phyloP scores from a whole-genome alignment of 495 filamentous ascomycete genomes.

The Annulohypoxylon bovei region DNA sequence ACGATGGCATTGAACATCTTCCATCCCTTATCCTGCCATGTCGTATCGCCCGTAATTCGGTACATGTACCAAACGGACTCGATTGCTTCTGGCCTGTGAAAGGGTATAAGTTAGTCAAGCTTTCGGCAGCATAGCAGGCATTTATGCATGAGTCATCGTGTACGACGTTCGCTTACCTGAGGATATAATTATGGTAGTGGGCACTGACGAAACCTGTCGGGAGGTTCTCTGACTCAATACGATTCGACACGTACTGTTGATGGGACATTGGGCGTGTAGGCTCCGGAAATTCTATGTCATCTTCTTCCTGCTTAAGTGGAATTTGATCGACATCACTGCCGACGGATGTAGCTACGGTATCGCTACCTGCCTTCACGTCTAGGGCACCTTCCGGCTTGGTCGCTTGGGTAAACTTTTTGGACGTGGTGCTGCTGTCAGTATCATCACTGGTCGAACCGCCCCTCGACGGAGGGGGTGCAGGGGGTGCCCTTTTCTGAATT shows the following conservation, averaged over 20 bases:
- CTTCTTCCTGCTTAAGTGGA: constrained; percentile 38
- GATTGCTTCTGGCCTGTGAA: constrained; percentile 83
- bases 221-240: constrained; percentile 69
- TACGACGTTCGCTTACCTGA: constrained; percentile 63
- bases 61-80: constrained; percentile 97
- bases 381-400: constrained; percentile 13
- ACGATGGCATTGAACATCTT: constrained; percentile 84
- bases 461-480: neutral
- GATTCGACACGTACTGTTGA: constrained; percentile 68
- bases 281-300: constrained; percentile 38
- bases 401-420: neutral
- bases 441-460: neutral
- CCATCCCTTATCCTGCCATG: constrained; percentile 90
- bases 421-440: neutral
- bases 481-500: constrained; percentile 28
- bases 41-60: constrained; percentile 82
- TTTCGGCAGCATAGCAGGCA: neutral
- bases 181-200: constrained; percentile 71
- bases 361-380: constrained; percentile 36
- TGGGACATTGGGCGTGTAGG: constrained; percentile 62
- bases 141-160: neutral
- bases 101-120: constrained; percentile 24
- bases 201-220: constrained; percentile 74
- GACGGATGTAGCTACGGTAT: constrained; percentile 5
- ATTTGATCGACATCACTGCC: constrained; percentile 28